phyloP scores from a whole-genome alignment of 192 early-diverging fungal species.

The Jimgerdemannia lactiflua region DNA sequence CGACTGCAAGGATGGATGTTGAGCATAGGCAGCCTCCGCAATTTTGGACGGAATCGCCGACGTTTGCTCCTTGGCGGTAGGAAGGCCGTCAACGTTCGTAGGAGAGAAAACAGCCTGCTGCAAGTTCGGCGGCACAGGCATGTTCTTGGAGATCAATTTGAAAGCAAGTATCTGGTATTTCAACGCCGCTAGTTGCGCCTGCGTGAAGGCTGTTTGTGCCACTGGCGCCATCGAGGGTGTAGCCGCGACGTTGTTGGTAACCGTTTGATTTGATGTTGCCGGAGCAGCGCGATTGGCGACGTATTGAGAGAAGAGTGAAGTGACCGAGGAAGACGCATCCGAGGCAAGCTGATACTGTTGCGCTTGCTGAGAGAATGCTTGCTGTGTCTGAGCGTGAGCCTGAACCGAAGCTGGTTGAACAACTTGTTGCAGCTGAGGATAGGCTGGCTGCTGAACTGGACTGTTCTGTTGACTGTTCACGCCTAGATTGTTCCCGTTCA shows the following conservation, averaged over 20 bases:
- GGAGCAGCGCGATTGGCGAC: conserved; percentile 7
- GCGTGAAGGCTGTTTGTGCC: conserved; percentile 39
- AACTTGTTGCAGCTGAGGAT: conserved; percentile 8
- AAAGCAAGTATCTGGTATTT: conserved; percentile 85
- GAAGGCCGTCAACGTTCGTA: conserved; percentile 19
- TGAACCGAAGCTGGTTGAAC: not conserved
- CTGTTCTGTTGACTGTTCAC: not conserved
- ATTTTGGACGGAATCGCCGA: conserved; percentile 45
- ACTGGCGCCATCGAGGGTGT: not conserved
- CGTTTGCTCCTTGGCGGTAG: conserved; percentile 43
- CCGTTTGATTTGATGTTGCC: not conserved
- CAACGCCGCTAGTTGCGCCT: conserved; percentile 64
- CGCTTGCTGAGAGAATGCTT: conserved; percentile 1
- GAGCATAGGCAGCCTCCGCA: conserved; percentile 45
- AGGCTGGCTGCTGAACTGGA: not conserved
- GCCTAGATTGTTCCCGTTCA: not conserved
- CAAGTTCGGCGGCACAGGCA: conserved; percentile 70
- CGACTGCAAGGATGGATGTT: not conserved
- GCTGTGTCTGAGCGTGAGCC: not conserved
- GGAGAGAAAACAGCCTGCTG: conserved; percentile 68
- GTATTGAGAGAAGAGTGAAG: conserved; percentile 11
- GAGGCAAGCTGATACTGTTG: not conserved
- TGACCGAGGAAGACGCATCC: not conserved
- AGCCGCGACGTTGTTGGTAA: not conserved
- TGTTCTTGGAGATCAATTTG: conserved; percentile 75